Evolutionary conservation across 805 yeast species (phyloP), one percentile per base, ranked within the genome.

Genomic region (Blastobotrys parvus): DNA sequence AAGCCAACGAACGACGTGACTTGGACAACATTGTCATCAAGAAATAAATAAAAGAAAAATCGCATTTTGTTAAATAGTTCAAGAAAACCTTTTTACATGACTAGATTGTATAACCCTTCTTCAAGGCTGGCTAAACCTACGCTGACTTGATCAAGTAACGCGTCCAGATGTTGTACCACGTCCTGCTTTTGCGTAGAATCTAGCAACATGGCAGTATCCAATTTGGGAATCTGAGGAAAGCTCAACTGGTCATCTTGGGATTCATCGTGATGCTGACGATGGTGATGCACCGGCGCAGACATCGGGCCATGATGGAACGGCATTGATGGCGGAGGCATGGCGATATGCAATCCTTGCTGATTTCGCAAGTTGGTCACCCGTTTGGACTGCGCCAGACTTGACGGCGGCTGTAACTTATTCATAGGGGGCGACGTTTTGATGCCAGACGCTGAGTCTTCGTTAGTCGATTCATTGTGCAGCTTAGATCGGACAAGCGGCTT

Each of bases 1-100:
- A 86, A 67, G 82, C 80, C 39, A 72, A 75, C 51, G 98, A 92
- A 74, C 87, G 82, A 70, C 80, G 74, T 49, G 92, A 82, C 61
- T 78, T 92, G 61, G 95, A 92, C 74, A 82, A 85, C 74, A 72
- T 86, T 54, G 69, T 57, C 44, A 67, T 71, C 45, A 56, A 22
- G 32, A 38, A 43, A 33, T 38, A 38, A 18, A 38, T 42, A n/a
- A n/a, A n/a, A n/a, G n/a, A n/a, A n/a, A n/a, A n/a, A n/a, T n/a
- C n/a, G n/a, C n/a, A n/a, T n/a, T n/a, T n/a, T n/a, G n/a, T n/a
- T n/a, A n/a, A n/a, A n/a, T n/a, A n/a, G n/a, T n/a, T n/a, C n/a
- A n/a, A 13, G 16, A 10, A 16, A 32, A 32, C 15, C 15, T 11
- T 4, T 32, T 13, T 35, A 35, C 38, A 35, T 27, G 13, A 35